Base-by-base conservation (phyloP, 257 asterid species). In the Rhazya stricta region DNA sequence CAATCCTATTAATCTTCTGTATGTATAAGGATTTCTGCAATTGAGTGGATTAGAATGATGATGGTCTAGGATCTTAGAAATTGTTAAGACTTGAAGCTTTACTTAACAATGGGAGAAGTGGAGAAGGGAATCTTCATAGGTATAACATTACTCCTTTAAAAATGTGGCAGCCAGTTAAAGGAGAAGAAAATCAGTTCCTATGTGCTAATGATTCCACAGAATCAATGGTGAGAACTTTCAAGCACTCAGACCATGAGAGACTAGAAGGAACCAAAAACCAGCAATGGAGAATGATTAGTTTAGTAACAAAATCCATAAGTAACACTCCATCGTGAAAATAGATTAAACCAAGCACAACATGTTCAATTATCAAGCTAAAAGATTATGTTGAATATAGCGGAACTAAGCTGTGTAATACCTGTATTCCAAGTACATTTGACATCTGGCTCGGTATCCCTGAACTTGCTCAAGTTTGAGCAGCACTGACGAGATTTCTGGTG, bases 381-480 rank as follows among this genome's bases (percentile, higher is more conserved):
- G 74, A 45, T 69, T 32, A 36, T 66, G 73, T 30, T 54, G 43
- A 69, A 23, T 30, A 18, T 15, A 23, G 27, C 18, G 37, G 29
- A 34, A 46, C 23, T 27, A 69, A 69, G n/a, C n/a, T 21, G 45
- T 57, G 50, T 5, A 43, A 46, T 37, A 77, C 80, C 80, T 70
- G 48, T 72, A 69, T 50, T 65, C 39, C n/a, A 25, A 37, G 58
- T 23, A 46, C 48, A 53, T 58, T 43, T 46, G 42, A 51, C 71
- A 46, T 34, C 72, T 12, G 37, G 80, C 71, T 60, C 76, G 13
- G 70, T 36, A 69, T 32, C 65, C 72, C 7, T 25, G 53, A 62
- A 69, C 53, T 77, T 39, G 54, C 71, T 58, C 53, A 45, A 43
- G 76, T 77, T 61, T 32, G 62, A 77, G 42, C 32, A 66, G 63